These are phyloP conservation scores for Tricholomella constricta DNA, from an alignment of 768 basidiomycete genomes.

Conservation along the genomic window DNA sequence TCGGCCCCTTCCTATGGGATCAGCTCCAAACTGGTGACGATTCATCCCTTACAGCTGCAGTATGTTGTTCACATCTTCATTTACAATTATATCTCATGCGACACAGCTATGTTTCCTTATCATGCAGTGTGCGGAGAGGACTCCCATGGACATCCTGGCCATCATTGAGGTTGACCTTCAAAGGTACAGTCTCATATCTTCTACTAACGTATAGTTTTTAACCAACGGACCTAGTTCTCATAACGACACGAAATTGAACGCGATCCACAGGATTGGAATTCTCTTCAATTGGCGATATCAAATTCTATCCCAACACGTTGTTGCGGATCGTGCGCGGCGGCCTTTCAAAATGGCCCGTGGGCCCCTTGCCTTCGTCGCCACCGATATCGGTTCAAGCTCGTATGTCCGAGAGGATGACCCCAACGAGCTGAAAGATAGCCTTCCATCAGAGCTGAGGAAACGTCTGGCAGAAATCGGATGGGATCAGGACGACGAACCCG, in stretches of 20 bases:
- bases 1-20: constrained; percentile 63
- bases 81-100: neutral
- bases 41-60: constrained; percentile 47
- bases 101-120: constrained; percentile 60
- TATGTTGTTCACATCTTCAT: constrained; percentile 30
- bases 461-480: constrained; percentile 76
- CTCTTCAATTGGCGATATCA: constrained; percentile 73
- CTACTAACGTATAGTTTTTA: neutral
- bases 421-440: constrained; percentile 48
- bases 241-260: constrained; percentile 46
- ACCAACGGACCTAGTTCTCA: constrained; percentile 46
- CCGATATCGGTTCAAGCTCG: constrained; percentile 67
- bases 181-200: constrained; percentile 41
- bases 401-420: constrained; percentile 58
- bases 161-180: constrained; percentile 56
- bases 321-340: constrained; percentile 61
- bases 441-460: constrained; percentile 66
- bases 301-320: constrained; percentile 59
- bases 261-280: constrained; percentile 55
- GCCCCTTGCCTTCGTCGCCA: constrained; percentile 72
- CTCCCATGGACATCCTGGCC: constrained; percentile 45
- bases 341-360: constrained; percentile 74
- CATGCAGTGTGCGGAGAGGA: constrained; percentile 75
- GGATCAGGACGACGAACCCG: constrained; percentile 57
- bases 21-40: constrained; percentile 48